Base-by-base conservation (phyloP, 192 early-diverging fungal genomes). In the Coemansia sp. region DNA sequence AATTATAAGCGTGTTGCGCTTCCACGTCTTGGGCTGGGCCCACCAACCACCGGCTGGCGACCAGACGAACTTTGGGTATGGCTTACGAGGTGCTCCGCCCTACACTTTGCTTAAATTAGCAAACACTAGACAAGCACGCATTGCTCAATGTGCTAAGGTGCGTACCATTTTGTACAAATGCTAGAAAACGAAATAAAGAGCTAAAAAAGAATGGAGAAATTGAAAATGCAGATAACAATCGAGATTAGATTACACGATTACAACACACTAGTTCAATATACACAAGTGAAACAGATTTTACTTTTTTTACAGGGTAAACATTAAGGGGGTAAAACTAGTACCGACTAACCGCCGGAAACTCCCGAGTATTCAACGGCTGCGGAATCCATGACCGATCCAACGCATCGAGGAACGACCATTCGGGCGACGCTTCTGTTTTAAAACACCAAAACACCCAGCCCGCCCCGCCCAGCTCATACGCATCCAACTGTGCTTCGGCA, bases 371-470 rank as follows among this genome's bases (percentile, higher is more conserved):
- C 15, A 82, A 51, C 1, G 75, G 81, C 57, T 74, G 68, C 12
- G 87, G 89, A 36, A 89, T 69, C 87, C 87, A 90, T 10, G 85
- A 87, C 55, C 85, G 73, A 34, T 89, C 79, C 12, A 87, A 79
- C 4, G 85, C 83, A 15, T 86, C 81, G 37, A 89, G 79, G 66
- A 88, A 90, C 11, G 87, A 85, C 89, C 89, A 90, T 58, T 87
- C 83, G 2, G 87, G 87, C 7, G 86, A 87, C n/a, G 65, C 61
- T 28, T 90, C 87, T 0, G 87, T 87, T 63, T 90, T 90, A 65
- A 87, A 89, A 60, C 85, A 88, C 89, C 89, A 90, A 44, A 84
- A 90, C 21, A 86, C 80, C 87, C 89, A 90, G 0, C 87, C 89
- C 25, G 83, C 70, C 1, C 85, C 78, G 34, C 78, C 79, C 51